A percentile compares a stretch with the other conserved stretches of the same genome.
Conservation (phyloP, 441 rosid genomes). For the Hura crepitans region DNA sequence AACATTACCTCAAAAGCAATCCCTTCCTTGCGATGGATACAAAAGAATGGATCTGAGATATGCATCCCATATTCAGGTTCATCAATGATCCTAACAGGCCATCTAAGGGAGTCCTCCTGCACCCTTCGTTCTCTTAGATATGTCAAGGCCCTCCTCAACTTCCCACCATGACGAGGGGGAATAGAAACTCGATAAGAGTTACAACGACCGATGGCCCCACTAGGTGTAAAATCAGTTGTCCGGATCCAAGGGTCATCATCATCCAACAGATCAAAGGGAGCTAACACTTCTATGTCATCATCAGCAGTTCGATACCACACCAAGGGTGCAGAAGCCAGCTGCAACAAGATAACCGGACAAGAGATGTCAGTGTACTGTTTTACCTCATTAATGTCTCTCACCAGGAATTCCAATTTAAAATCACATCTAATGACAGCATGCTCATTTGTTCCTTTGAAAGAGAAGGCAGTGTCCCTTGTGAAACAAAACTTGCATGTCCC, state of each 20-base stretch:
- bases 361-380: conserved; percentile 44
- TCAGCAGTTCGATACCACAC: conserved; percentile 87
- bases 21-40: conserved; percentile 48
- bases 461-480: conserved; percentile 58
- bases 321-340: conserved; percentile 66
- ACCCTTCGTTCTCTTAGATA: conserved; percentile 60
- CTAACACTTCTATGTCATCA: conserved; percentile 53
- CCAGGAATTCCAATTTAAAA: conserved; percentile 74
- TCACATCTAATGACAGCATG: conserved; percentile 77
- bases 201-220: conserved; percentile 77
- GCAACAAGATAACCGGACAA: conserved; percentile 51
- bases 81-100: conserved; percentile 37
- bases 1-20: conserved; percentile 66
- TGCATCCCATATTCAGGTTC: conserved; percentile 66
- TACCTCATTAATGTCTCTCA: conserved; percentile 57
- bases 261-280: conserved; percentile 67
- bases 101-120: conserved; percentile 31
- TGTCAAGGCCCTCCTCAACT: conserved; percentile 46
- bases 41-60: conserved; percentile 52
- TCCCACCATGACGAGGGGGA: conserved; percentile 58
- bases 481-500: conserved; percentile 68
- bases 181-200: conserved; percentile 56
- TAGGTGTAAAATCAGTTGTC: conserved; percentile 73
- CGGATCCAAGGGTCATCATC: conserved; percentile 99
- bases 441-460: conserved; percentile 45